A percentile compares a stretch with the other conserved stretches of the same genome.
phyloP scores from a whole-genome alignment of 257 asterid species.

The Petrea volubilis region DNA sequence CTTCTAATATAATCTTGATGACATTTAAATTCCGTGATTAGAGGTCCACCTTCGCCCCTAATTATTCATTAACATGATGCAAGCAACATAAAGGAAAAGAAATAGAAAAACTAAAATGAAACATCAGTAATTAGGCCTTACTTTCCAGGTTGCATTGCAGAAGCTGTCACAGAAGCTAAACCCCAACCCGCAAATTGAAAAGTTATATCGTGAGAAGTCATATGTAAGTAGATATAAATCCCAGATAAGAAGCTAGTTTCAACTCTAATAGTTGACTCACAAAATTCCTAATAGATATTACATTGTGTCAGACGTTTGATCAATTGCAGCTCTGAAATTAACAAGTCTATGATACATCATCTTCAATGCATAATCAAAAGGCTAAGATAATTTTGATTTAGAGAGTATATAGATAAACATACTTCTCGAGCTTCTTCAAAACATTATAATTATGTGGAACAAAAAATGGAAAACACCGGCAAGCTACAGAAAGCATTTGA shows the following conservation, averaged over 20 bases:
- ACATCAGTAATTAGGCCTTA: background rate
- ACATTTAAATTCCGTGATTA: background rate
- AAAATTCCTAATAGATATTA: background rate
- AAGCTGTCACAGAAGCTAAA: background rate
- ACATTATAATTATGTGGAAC: background rate
- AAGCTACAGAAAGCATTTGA: background rate
- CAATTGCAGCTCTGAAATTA: background rate
- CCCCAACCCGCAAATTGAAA: background rate
- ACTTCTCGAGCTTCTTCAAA: background rate
- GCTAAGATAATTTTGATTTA: background rate
- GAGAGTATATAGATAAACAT: background rate
- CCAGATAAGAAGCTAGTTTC: background rate
- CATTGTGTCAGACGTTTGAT: background rate
- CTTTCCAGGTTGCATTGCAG: background rate
- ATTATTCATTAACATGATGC: slow-evolving; percentile 1
- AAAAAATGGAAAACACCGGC: background rate
- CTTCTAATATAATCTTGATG: background rate
- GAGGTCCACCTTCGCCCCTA: background rate
- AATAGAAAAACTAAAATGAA: background rate
- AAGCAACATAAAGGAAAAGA: too few relatives aligned
- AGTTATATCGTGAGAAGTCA: background rate
- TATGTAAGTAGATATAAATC: background rate
- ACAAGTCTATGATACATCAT: background rate
- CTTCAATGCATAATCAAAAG: background rate
- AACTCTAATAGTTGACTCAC: background rate